These are phyloP conservation scores for Scalesia atractyloides DNA, from an alignment of 129 eudicot genomes.

Conservation along the genomic window DNA sequence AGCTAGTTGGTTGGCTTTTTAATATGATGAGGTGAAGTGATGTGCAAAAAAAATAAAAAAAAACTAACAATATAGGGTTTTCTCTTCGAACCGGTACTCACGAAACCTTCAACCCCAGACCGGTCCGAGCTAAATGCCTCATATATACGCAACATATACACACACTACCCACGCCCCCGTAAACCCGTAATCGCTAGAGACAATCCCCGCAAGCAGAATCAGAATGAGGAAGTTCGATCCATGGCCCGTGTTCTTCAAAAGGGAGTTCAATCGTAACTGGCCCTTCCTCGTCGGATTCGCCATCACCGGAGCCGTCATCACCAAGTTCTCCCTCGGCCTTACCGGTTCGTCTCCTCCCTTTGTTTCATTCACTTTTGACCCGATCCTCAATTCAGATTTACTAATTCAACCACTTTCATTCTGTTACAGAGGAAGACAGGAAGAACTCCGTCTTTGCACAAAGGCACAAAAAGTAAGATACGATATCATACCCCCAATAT, in stretches of 20 bases:
- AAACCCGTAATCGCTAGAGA: not conserved
- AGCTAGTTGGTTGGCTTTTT: too few species aligned
- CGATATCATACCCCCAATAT: not conserved
- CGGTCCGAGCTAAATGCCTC: too few species aligned
- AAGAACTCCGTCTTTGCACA: conserved; percentile 70
- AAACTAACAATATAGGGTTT: too few species aligned
- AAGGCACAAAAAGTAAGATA: conserved; percentile 56
- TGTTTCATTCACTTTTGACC: not conserved
- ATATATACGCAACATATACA: too few species aligned
- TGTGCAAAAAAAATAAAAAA: too few species aligned
- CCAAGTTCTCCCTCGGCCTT: too few species aligned
- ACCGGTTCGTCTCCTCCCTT: conserved; percentile 39
- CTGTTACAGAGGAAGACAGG: conserved; percentile 65
- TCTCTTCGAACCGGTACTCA: too few species aligned
- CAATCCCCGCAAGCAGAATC: too few species aligned
- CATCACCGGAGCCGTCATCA: conserved; percentile 73
- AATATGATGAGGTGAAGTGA: too few species aligned
- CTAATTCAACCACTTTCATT: not conserved
- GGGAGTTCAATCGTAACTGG: conserved; percentile 56
- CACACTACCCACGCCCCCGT: not conserved
- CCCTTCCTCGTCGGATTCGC: conserved; percentile 70
- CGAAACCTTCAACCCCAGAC: too few species aligned
- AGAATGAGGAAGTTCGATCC: conserved; percentile 54
- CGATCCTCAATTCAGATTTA: not conserved
- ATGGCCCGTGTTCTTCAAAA: conserved; percentile 48